Evolutionary conservation across 768 basidiomycete genomes (phyloP).

Genomic region (Cyclocybe aegerita): DNA sequence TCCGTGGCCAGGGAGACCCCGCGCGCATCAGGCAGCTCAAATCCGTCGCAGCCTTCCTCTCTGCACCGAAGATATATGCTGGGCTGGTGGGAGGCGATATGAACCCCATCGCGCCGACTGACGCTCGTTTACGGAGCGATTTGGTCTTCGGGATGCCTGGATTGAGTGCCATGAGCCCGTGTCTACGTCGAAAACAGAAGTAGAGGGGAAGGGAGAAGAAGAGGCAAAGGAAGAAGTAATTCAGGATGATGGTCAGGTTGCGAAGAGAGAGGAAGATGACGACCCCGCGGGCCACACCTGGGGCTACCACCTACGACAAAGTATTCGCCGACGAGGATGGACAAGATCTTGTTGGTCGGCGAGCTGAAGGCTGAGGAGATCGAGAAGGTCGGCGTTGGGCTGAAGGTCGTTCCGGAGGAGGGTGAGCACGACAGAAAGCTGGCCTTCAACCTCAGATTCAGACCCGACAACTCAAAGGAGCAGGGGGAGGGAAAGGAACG

Average conservation of each 20-base stretch:
- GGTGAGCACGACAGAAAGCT: neutral
- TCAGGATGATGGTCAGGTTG: neutral
- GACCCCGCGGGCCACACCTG: conserved; percentile 10
- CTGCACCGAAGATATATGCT: conserved; percentile 3
- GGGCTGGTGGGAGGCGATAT: conserved; percentile 18
- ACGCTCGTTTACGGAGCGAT: conserved; percentile 1
- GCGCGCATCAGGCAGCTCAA: conserved; percentile 9
- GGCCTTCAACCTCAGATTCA: too few species aligned
- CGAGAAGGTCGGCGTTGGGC: conserved; percentile 10
- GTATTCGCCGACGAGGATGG: conserved; percentile 12
- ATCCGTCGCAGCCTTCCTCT: conserved; percentile 4
- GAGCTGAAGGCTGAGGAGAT: neutral
- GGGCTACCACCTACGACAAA: conserved; percentile 14
- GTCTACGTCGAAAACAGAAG: neutral
- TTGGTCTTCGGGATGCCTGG: conserved; percentile 17
- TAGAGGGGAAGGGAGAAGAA: too few species aligned
- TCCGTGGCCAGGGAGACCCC: conserved; percentile 8
- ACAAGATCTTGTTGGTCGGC: conserved; percentile 13
- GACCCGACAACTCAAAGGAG: neutral
- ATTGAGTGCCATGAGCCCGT: neutral
- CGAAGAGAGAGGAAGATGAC: neutral
- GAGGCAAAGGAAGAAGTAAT: neutral
- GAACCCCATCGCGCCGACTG: conserved; percentile 18
- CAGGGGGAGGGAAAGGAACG: too few species aligned
- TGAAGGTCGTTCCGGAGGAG: conserved; percentile 2